Base-by-base conservation (phyloP, 306 rosid species). In the Hippophae tibetana region DNA sequence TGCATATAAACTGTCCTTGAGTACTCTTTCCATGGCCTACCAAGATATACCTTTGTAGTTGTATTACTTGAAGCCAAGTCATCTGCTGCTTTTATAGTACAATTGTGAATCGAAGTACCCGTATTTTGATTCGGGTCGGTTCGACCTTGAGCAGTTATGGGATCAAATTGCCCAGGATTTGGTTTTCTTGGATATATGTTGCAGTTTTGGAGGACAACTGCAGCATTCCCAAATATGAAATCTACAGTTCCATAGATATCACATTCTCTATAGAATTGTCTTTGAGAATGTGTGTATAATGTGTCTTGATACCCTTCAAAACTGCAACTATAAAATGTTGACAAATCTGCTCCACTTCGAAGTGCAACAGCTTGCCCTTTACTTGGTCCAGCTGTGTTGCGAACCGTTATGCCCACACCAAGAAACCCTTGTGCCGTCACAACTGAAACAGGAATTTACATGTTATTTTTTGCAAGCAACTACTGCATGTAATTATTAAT, bases 211-310 rank as follows among this genome's bases (percentile, higher is more conserved):
- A 81, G 69, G 23, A 81, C 69, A 1, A 38, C 77, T 0, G 49
- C 54, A 0, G 81, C 87, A 10, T 79, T 81, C 0, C 92, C 87
- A 9, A 78, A 84, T 42, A 84, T 48, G 68, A 76, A 79, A 73
- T 84, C 92, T 9, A 81, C 42, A 1, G 92, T 79, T 10, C 85
- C 87, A 0, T 54, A 8, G 46, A 84, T 38, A 10, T 41, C 41
- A 61, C 92, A 84, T 75, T 84, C 72, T 0, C 81, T 74, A 65
- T 76, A 84, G 81, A 66, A 84, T n/a, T 84, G 86, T 2, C 85
- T 43, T 31, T 74, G 62, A 3, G 85, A 72, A 38, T 81, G 81
- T 2, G 52, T 48, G 58, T 76, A 81, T 1, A 84, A 78, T 0
- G 92, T 81, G 76, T 79, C 83, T 57, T 84, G 87, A 79, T 43